Evolutionary conservation across 768 basidiomycete genomes (phyloP), one percentile per base, ranked within the genome.

Genomic region (Calocera viscosa): DNA sequence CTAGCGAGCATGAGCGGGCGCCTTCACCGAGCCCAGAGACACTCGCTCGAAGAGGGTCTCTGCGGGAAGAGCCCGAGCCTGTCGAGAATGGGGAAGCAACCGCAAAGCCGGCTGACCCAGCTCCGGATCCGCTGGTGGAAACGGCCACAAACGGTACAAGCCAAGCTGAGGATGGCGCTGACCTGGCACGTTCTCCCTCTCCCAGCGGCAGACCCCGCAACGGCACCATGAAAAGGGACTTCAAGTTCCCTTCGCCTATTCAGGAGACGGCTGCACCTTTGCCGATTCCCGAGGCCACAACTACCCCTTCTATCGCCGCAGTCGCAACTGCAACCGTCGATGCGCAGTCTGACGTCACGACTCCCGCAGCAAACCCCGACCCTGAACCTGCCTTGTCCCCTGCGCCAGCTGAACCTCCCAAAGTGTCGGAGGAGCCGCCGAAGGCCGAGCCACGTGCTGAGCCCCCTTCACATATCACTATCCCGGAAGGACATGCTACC

Each of bases 201-300:
- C 53, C 53, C 19, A 60, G 68, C 17, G 68, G 69, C 17, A 33
- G 64, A 24, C 66, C 69, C 69, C 75, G 84, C 64, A 83, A 80
- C 65, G 89, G 90, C 28, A 87, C 86, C 49, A 92, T 92, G 89
- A 88, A 89, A 73, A 82, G 77, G 53, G 81, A 84, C 47, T 90
- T 90, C 76, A 86, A 82, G 72, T 90, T 90, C 78, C 89, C 89
- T 24, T 71, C 68, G 19, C 53, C 53, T 19, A 26, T 60, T 2
- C 53, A 60, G 7, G 53, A 60, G 26, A 60, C 14, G 30, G 2
- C 53, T 30, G 8, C 22, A 5, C 53, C 53, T 60, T 26, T 60
- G 26, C 53, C 53, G 19, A 16, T 60, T 16, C 53, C 53, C 8
- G 43, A 47, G 19, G 8, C 43, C 3, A 47, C 43, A 19, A 3